Evolutionary conservation across 2,329 filamentous ascomycete genomes (phyloP).

Genomic region (Blastomyces gilchristii): DNA sequence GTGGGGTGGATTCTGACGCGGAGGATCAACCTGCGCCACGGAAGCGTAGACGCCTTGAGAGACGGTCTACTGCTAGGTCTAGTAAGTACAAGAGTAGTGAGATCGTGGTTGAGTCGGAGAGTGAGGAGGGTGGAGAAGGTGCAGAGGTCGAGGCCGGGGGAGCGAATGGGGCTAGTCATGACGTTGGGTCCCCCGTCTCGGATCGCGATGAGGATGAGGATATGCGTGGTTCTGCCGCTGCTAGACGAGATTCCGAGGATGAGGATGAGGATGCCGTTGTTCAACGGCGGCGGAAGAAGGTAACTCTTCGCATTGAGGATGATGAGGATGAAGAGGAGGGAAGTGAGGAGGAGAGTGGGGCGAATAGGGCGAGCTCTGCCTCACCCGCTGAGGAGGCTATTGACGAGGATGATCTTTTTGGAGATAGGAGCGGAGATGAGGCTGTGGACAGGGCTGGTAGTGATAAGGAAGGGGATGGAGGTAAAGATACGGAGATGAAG

Average conservation of each 20-base stretch:
- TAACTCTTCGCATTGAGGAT: conserved; percentile 27
- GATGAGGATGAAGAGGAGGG: conserved; percentile 39
- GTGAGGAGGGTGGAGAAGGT: conserved; percentile 36
- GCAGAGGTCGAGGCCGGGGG: conserved; percentile 19
- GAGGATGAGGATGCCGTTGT: conserved; percentile 29
- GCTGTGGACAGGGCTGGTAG: conserved; percentile 15
- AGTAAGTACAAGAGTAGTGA: conserved; percentile 78
- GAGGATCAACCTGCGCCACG: conserved; percentile 33
- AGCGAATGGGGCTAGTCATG: conserved; percentile 1
- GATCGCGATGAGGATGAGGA: conserved; percentile 21
- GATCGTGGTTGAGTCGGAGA: conserved; percentile 68
- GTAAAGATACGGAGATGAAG: conserved; percentile 28
- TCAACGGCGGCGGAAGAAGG: conserved; percentile 27
- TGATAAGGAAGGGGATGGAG: conserved; percentile 12
- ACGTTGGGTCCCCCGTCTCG: conserved; percentile 4
- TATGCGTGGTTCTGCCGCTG: conserved; percentile 21
- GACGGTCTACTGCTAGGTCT: conserved; percentile 37
- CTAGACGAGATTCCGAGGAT: conserved; percentile 40
- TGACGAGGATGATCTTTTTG: conserved; percentile 31
- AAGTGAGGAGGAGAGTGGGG: conserved; percentile 33
- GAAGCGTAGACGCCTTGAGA: conserved; percentile 52
- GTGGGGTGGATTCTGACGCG: conserved; percentile 15
- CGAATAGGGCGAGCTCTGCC: conserved; percentile 23
- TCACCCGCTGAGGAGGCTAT: conserved; percentile 16
- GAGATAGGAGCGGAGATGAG: conserved; percentile 22